Evolutionary conservation across 108 stramenopile genomes (phyloP), one percentile per base, ranked within the genome.

Genomic region (Mayamaea pseudoterrestris): DNA sequence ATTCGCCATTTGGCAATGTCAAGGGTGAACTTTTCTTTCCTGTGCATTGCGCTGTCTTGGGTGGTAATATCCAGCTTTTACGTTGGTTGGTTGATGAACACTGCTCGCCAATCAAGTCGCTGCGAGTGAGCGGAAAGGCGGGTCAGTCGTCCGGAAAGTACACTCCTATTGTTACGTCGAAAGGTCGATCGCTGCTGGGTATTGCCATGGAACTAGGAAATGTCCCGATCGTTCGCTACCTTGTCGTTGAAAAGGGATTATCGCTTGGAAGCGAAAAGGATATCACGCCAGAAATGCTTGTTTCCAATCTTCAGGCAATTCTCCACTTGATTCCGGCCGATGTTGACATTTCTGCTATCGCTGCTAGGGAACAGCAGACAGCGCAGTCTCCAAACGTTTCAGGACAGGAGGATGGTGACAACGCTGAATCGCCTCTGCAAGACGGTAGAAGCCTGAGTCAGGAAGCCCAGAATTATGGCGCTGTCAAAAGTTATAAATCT

Each of bases 201-300:
- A 66, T 90, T 36, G 88, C 83, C 9, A 63, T 90, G 59, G 57
- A 55, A 31, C 66, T 66, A 14, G 50, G 69, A 39, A 50, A 74
- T 27, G 52, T 80, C n/a, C 78, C 56, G 8, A 71, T 85, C 21
- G 61, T 83, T 35, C 53, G 73, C 35, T 90, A 85, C 45, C 66
- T 90, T 27, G 76, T 90, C 6, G 74, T 79, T 9, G 76, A 85
- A 32, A 90, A 83, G 43, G 45, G 61, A 1, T 63, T 83, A 35
- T 41, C 60, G 2, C 44, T 89, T 2, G 46, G 58, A 27, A 76
- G 57, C 11, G 80, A 82, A 41, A 66, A 73, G 44, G 65, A 76
- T 20, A 37, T 87, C 24, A 63, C 65, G 4, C 34, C 66, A 22
- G 76, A 66, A 20, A 67, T 44, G 26, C 35, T 68, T 13, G 12